phyloP scores from a whole-genome alignment of 805 yeast species.

The Nakazawaea ishiwadae region DNA sequence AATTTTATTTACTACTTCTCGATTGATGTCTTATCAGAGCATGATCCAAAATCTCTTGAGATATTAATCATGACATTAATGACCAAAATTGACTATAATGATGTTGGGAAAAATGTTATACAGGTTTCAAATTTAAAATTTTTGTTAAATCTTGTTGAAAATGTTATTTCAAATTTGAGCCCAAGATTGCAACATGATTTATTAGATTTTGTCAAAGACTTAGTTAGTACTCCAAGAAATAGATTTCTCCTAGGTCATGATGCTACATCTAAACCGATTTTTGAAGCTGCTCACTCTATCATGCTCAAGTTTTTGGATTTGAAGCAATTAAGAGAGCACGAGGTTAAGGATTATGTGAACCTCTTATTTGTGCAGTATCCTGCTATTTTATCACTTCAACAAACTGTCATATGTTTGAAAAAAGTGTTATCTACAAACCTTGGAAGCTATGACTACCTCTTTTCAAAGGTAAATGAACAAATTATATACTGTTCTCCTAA shows the following conservation, averaged over 20 bases:
- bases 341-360: neutral
- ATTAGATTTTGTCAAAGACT: constrained; percentile 20
- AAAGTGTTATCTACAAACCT: neutral
- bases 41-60: constrained; percentile 23
- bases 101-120: constrained; percentile 25
- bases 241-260: constrained; percentile 19
- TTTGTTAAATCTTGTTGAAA: constrained; percentile 43
- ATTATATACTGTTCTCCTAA: constrained; percentile 7
- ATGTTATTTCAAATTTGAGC: constrained; percentile 28
- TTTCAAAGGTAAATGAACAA: constrained; percentile 2
- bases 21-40: constrained; percentile 34
- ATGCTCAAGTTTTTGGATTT: constrained; percentile 27
- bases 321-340: neutral
- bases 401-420: neutral
- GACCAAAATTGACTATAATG: constrained; percentile 18
- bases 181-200: constrained; percentile 18
- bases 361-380: constrained; percentile 8
- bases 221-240: constrained; percentile 20
- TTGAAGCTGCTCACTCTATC: constrained; percentile 67
- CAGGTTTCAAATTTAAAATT: constrained; percentile 37
- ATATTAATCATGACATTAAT: constrained; percentile 26
- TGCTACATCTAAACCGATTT: constrained; percentile 22
- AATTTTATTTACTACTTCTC: constrained; percentile 52
- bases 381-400: neutral
- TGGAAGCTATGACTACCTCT: constrained; percentile 11